Percentiles rank a stretch among this genome's conserved stretches.
Evolutionary conservation across 2,329 filamentous ascomycete genomes (phyloP).

Genomic region (Neonectria ditissima): DNA sequence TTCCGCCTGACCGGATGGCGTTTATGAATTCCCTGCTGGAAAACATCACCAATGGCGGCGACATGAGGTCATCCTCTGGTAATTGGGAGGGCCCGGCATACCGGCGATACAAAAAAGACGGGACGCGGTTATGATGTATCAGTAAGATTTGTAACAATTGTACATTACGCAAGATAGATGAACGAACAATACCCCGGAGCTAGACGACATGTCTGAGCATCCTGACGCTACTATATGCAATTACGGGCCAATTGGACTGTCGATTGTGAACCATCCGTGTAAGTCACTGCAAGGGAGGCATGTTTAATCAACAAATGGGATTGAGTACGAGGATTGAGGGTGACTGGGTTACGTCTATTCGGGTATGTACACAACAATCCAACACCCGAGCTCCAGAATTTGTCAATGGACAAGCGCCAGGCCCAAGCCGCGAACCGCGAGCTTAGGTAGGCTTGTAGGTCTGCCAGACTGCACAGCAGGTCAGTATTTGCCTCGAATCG

Average conservation of each 20-base stretch:
- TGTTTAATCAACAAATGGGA: constrained; percentile 40
- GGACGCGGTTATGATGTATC: constrained; percentile 45
- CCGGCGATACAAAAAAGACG: constrained; percentile 45
- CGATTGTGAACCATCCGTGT: background rate
- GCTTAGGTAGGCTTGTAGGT: constrained; percentile 56
- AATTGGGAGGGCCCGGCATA: constrained; percentile 41
- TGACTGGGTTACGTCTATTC: constrained; percentile 49
- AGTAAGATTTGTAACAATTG: constrained; percentile 41
- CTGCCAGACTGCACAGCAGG: constrained; percentile 58
- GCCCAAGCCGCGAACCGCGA: constrained; percentile 24
- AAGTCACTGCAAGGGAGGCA: background rate
- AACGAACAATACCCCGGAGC: constrained; percentile 40
- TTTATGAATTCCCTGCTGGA: constrained; percentile 62
- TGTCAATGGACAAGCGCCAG: constrained; percentile 32
- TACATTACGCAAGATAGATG: constrained; percentile 32
- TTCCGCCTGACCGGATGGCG: constrained; percentile 54
- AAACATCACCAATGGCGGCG: constrained; percentile 52
- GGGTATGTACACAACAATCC: constrained; percentile 48
- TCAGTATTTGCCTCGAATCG: constrained; percentile 36
- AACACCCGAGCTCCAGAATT: constrained; percentile 39
- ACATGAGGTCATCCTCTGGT: constrained; percentile 45
- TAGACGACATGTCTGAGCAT: constrained; percentile 30
- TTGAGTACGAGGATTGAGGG: constrained; percentile 43
- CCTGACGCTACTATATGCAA: constrained; percentile 4
- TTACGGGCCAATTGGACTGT: background rate